phyloP scores from a whole-genome alignment of 768 basidiomycete species.

The Leccinellum luteum region DNA sequence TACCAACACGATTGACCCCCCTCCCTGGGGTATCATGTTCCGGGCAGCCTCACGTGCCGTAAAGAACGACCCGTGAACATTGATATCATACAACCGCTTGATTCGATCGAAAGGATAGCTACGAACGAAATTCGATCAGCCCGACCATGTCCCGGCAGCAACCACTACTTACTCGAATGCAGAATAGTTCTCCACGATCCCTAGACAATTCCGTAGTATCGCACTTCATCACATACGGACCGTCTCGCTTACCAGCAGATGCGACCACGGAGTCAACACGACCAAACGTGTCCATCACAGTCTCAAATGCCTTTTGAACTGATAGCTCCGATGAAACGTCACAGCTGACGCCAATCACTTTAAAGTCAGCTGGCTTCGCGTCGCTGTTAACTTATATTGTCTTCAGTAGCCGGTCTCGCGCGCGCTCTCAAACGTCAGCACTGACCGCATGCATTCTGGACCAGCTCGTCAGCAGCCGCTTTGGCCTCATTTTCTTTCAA shows the following conservation, averaged over 20 bases:
- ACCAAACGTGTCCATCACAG: slow-evolving; percentile 62
- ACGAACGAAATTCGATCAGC: slow-evolving; percentile 8
- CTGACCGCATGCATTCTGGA: slow-evolving; percentile 50
- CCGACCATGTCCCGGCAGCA: not conserved
- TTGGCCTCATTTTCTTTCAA: slow-evolving; percentile 68
- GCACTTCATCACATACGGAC: slow-evolving; percentile 1
- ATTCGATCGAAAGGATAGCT: slow-evolving; percentile 87
- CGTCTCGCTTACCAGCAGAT: slow-evolving; percentile 65
- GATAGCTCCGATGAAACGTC: slow-evolving; percentile 83
- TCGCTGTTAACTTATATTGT: slow-evolving; percentile 51
- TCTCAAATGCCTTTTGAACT: slow-evolving; percentile 70
- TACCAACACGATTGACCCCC: slow-evolving; percentile 82
- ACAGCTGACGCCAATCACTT: slow-evolving; percentile 75
- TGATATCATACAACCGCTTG: slow-evolving; percentile 84
- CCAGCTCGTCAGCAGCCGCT: slow-evolving; percentile 66
- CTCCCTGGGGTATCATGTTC: slow-evolving; percentile 79
- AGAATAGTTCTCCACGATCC: slow-evolving; percentile 85
- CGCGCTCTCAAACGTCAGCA: slow-evolving; percentile 19
- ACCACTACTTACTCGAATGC: slow-evolving; percentile 73
- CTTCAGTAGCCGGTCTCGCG: slow-evolving; percentile 28
- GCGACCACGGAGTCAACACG: slow-evolving; percentile 82
- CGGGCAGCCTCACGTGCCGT: slow-evolving; percentile 96
- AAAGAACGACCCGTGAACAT: slow-evolving; percentile 91
- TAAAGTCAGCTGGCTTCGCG: slow-evolving; percentile 52
- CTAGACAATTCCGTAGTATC: slow-evolving; percentile 34